Conservation (phyloP, 257 asterid species). For the Primulina tabacum region DNA sequence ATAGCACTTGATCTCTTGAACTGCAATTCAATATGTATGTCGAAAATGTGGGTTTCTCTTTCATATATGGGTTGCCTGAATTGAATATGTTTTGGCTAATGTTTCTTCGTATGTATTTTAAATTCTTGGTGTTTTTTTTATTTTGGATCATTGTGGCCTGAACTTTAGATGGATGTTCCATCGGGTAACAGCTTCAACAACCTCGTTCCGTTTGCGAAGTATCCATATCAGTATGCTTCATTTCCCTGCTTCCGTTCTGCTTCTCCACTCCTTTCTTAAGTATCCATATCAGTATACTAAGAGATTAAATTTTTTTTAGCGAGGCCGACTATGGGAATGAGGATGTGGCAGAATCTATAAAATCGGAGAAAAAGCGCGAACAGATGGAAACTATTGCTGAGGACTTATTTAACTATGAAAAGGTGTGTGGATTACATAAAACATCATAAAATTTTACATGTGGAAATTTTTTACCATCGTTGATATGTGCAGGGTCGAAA, state of each 20-base stretch:
- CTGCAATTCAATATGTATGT: slow-evolving; percentile 3
- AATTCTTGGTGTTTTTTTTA: slow-evolving; percentile 2
- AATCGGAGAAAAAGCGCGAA: slow-evolving; percentile 79
- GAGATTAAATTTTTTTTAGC: slow-evolving; percentile 31
- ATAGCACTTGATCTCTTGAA: slow-evolving; percentile 3
- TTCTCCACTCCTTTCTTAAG: slow-evolving; percentile 13
- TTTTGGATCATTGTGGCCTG: slow-evolving; percentile 11
- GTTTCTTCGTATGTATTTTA: not conserved
- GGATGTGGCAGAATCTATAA: slow-evolving; percentile 59
- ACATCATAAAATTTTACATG: slow-evolving; percentile 6
- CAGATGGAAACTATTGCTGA: slow-evolving; percentile 93
- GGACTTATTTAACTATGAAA: slow-evolving; percentile 75
- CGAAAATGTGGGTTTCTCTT: not conserved
- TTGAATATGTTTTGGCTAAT: not conserved
- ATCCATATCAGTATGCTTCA: slow-evolving; percentile 68
- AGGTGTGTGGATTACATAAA: slow-evolving; percentile 43
- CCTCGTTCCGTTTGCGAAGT: slow-evolving; percentile 71
- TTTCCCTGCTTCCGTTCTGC: slow-evolving; percentile 20
- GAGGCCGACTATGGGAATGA: slow-evolving; percentile 70
- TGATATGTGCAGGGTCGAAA: slow-evolving; percentile 42
- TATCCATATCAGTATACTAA: not conserved
- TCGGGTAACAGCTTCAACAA: slow-evolving; percentile 82
- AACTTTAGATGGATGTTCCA: slow-evolving; percentile 46
- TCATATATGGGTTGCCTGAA: not conserved
- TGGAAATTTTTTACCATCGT: slow-evolving; percentile 12